These are phyloP conservation scores for Amborella trichopoda DNA, from an alignment of 164 flowering plant species.

Conservation along the genomic window DNA sequence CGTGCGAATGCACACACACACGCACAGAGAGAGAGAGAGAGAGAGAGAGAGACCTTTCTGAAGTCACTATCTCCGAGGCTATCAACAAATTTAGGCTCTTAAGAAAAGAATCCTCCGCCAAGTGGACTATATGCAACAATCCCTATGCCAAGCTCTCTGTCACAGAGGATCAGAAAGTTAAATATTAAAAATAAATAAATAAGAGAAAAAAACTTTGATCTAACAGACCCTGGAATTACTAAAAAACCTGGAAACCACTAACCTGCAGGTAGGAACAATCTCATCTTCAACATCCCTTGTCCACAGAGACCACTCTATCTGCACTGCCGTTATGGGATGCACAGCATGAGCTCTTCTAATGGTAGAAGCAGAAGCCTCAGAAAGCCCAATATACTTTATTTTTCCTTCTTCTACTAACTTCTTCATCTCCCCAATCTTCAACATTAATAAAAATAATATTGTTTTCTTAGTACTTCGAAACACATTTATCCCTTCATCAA, in stretches of 20 bases:
- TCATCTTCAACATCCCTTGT: conserved; percentile 15
- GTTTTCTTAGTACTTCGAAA: not conserved
- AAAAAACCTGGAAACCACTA: not conserved
- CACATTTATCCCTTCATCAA: not conserved
- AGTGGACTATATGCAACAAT: conserved; percentile 53
- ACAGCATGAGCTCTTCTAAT: conserved; percentile 21
- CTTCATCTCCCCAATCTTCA: conserved; percentile 12
- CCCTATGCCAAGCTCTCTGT: conserved; percentile 36
- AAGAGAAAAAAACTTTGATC: not conserved
- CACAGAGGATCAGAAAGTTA: not conserved
- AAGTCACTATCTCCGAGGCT: conserved; percentile 19
- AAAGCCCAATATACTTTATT: conserved; percentile 16
- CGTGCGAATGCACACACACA: conserved; percentile 1
- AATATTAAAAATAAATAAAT: not conserved
- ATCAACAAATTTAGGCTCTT: conserved; percentile 32
- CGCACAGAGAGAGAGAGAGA: not conserved
- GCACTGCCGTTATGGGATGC: conserved; percentile 18
- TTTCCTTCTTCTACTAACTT: conserved; percentile 19
- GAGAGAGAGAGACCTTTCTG: conserved; percentile 31
- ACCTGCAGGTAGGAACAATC: conserved; percentile 19
- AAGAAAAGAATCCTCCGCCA: conserved; percentile 44
- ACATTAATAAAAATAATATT: not conserved
- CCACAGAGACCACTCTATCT: conserved; percentile 17
- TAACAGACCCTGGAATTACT: not conserved
- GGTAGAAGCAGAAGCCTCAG: conserved; percentile 17